Conservation (phyloP, 2,329 filamentous ascomycete genomes). For the Colletotrichum kahawae region DNA sequence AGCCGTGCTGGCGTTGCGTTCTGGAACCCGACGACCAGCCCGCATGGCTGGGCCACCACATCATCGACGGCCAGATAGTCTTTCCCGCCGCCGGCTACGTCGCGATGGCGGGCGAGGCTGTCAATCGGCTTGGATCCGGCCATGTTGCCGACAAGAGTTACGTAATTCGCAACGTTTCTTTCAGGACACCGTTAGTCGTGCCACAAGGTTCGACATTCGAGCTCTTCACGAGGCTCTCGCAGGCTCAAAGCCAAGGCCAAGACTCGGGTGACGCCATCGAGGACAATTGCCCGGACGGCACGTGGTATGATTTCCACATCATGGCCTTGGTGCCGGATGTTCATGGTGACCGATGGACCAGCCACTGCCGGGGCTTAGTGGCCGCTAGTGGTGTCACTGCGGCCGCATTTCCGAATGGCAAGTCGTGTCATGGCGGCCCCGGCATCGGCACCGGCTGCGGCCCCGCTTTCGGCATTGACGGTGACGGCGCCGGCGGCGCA, state of each 20-base stretch:
- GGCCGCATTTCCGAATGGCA: not conserved
- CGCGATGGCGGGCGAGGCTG: not conserved
- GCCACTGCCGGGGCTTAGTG: not conserved
- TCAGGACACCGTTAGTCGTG: constrained; percentile 33
- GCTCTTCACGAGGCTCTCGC: not conserved
- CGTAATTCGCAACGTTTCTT: constrained; percentile 31
- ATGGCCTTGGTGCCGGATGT: not conserved
- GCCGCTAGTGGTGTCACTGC: not conserved
- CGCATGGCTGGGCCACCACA: not conserved
- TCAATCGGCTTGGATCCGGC: not conserved
- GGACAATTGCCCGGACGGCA: not conserved
- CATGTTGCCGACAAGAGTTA: constrained; percentile 19
- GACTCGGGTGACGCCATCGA: not conserved
- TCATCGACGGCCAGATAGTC: not conserved
- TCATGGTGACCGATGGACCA: not conserved
- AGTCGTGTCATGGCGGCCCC: not conserved
- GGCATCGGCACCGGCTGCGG: not conserved
- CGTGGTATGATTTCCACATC: not conserved
- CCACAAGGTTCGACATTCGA: not conserved
- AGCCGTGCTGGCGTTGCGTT: not conserved
- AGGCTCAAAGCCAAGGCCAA: not conserved
- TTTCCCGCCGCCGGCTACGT: not conserved
- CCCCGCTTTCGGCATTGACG: not conserved
- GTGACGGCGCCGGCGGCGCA: not conserved
- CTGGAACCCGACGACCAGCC: not conserved